A percentile compares a stretch with the other conserved stretches of the same genome.
Evolutionary conservation across 306 rosid species (phyloP).

Genomic region (Dryas drummondii): DNA sequence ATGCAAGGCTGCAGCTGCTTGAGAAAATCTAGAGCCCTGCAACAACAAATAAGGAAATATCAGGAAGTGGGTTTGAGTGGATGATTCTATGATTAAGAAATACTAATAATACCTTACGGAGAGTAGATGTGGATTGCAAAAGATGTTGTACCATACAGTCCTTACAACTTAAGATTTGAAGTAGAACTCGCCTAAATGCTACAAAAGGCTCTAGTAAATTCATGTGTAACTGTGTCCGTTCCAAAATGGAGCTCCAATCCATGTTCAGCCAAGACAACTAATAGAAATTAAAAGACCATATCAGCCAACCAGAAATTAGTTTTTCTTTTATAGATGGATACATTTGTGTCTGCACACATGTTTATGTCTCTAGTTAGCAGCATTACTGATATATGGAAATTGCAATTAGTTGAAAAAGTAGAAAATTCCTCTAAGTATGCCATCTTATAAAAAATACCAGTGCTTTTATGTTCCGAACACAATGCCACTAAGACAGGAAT

Average conservation of each 20-base stretch:
- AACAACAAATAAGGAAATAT: slow-evolving; percentile 13
- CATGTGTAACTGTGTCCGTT: slow-evolving; percentile 78
- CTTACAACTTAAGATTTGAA: slow-evolving; percentile 68
- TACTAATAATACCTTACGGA: slow-evolving; percentile 65
- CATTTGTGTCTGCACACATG: neutral
- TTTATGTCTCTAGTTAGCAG: neutral
- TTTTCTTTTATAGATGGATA: neutral
- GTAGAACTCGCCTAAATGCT: slow-evolving; percentile 83
- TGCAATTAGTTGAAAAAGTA: too few relatives aligned
- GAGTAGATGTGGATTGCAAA: slow-evolving; percentile 78
- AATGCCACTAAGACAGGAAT: too few relatives aligned
- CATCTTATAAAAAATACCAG: too few relatives aligned
- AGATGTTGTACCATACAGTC: slow-evolving; percentile 69
- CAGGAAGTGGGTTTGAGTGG: slow-evolving; percentile 26
- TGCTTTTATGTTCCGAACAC: too few relatives aligned
- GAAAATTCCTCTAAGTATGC: too few relatives aligned
- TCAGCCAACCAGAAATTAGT: slow-evolving; percentile 14
- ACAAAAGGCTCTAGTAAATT: slow-evolving; percentile 86
- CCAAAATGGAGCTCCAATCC: slow-evolving; percentile 79
- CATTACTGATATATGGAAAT: too few relatives aligned
- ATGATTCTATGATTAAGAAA: slow-evolving; percentile 17
- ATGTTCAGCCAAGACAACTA: slow-evolving; percentile 70
- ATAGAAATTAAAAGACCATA: slow-evolving; percentile 19
- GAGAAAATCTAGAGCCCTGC: slow-evolving; percentile 90
- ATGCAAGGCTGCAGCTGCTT: slow-evolving; percentile 87